Base-by-base conservation (phyloP, 1,284 basidiomycete genomes). In the Puccinia triticina region DNA sequence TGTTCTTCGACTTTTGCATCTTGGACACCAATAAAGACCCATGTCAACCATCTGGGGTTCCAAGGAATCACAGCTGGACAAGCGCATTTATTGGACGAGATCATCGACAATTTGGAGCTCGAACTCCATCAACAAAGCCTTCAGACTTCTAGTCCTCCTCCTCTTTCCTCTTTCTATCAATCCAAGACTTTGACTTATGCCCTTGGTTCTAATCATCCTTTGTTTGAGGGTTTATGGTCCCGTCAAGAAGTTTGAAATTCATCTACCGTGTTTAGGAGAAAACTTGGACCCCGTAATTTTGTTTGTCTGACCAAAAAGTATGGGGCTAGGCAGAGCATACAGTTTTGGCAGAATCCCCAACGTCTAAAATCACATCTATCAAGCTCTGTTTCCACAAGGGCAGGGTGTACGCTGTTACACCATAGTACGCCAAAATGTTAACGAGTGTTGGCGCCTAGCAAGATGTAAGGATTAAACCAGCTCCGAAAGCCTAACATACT, bases 21-120 rank as follows among this genome's bases (percentile, higher is more conserved):
- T 67, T 32, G 34, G 26, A 29, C n/a, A 67, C 21, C 37, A 67
- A 86, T 90, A 40, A 34, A 82, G 93, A 94, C 0, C 92, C 93
- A 91, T 10, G 82, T 84, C 2, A 84, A 86, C 78, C 84, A 83
- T 77, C 82, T 83, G 7, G 84, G 84, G 0, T 85, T 86, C 72
- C 85, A 86, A 11, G 86, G 85, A 21, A 85, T 85, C 29, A 88
- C 91, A 0, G 93, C 94, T 0, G 96, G 95, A 0, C 95, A 96
- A 86, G 95, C 96, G 0, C 95, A 98, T 88, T 89, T 98, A 23
- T 89, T 99, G 4, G 96, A 98, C 85, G 94, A 98, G 86, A 88
- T 98, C 61, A 95, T 98, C 83, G 78, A 72, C 7, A 80, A 80
- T 48, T 43, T 80, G 26, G 78, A 72, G 32, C 43, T 53, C 21